Base-by-base conservation (phyloP, 331 rosid genomes). In the Stylosanthes scabra region DNA sequence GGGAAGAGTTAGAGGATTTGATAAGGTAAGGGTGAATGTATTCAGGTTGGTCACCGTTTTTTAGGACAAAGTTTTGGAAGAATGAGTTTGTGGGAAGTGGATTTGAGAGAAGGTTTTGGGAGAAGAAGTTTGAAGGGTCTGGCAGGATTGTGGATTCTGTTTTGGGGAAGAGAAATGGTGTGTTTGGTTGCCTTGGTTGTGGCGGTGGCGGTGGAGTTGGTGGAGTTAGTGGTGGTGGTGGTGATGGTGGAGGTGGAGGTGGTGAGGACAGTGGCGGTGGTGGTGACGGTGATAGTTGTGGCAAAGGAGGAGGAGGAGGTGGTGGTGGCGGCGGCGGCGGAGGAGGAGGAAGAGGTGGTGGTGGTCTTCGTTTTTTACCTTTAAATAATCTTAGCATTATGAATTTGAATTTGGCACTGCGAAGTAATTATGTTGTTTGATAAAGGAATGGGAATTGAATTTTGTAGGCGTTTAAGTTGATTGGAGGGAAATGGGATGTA, bases 31-130 rank as follows among this genome's bases (percentile, higher is more conserved):
- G 96, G 72, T 92, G 98, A 70, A 92, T 75, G 66, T 90, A 92
- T 4, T 92, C 96, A 0, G 95, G 90, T 42, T 81, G 83, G 37
- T 92, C 93, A 1, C 90, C 98, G 68, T 90, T 85, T 74, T 90
- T 68, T 2, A 90, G 90, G 64, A 71, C 84, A 49, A 57, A 87
- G 79, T 92, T 92, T 72, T 92, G 98, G 83, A 92, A 92, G 84
- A 90, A 92, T 5, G 98, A 84, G 80, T 85, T 92, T 9, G 98
- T 92, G 44, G 96, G 96, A 7, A 88, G 89, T 1, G 98, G 95
- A 54, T 81, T 46, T 12, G 88, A 70, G 45, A 88, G 84, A 69
- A 92, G 95, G 49, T 66, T 76, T 25, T 83, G 88, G 55, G 87
- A 66, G 85, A 89, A 89, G 86, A 88, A 87, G 27, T 61, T 66